Percentiles rank a stretch among this genome's conserved stretches.
These are phyloP conservation scores for Phytophthora pini DNA, from an alignment of 352 stramenopile species.

Conservation along the genomic window DNA sequence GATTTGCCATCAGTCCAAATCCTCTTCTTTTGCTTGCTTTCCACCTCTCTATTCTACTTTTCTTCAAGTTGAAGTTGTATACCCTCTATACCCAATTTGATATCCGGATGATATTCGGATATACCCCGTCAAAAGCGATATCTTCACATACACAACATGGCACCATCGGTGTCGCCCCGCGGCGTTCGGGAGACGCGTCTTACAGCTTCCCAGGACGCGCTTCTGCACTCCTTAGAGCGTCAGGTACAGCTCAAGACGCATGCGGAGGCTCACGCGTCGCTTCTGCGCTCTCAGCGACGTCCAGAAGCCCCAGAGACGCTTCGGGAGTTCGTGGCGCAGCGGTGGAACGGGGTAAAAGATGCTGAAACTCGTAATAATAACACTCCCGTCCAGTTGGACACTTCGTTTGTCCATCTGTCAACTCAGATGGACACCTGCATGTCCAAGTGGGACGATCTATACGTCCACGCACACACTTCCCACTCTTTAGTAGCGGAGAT, in stretches of 20 bases:
- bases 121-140: background rate
- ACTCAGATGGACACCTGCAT: slow-evolving; percentile 40
- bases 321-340: slow-evolving; percentile 47
- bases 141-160: background rate
- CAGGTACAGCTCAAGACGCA: slow-evolving; percentile 63
- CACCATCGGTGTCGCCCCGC: background rate
- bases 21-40: too few species aligned
- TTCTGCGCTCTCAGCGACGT: slow-evolving; percentile 37
- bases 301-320: slow-evolving; percentile 36
- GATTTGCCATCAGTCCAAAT: too few species aligned
- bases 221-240: slow-evolving; percentile 68
- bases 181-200: slow-evolving; percentile 55
- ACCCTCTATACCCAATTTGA: background rate
- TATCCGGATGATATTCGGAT: background rate
- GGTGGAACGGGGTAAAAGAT: background rate
- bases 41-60: too few species aligned
- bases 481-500: slow-evolving; percentile 79
- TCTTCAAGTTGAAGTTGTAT: background rate
- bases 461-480: slow-evolving; percentile 62
- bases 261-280: slow-evolving; percentile 47
- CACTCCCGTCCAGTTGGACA: slow-evolving; percentile 8
- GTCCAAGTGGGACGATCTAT: slow-evolving; percentile 50
- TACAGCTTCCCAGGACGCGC: slow-evolving; percentile 50
- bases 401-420: slow-evolving; percentile 41
- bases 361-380: slow-evolving; percentile 4